Evolutionary conservation across 306 rosid genomes (phyloP).

Genomic region (Echinosophora koreensis): DNA sequence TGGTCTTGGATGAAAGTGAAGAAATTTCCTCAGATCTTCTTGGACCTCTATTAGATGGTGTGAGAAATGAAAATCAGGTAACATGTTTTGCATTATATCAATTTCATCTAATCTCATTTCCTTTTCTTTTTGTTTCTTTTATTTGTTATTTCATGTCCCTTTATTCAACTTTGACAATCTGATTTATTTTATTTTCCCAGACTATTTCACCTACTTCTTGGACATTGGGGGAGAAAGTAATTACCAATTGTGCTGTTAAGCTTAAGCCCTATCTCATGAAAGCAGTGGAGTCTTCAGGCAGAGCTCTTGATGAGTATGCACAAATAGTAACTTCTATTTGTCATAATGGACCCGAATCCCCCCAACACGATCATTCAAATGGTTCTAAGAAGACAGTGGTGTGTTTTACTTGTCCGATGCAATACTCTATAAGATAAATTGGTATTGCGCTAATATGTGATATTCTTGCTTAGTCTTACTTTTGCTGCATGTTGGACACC

Average conservation of each 20-base stretch:
- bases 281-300: constrained; percentile 61
- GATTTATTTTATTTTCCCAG: constrained; percentile 57
- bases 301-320: constrained; percentile 59
- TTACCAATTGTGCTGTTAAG: constrained; percentile 67
- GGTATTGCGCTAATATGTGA: too few species aligned
- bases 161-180: constrained; percentile 26
- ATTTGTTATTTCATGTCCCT: constrained; percentile 3
- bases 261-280: constrained; percentile 62
- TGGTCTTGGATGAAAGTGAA: constrained; percentile 71
- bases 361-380: constrained; percentile 29
- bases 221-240: constrained; percentile 73
- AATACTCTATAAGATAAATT: constrained; percentile 21
- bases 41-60: constrained; percentile 61
- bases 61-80: constrained; percentile 74
- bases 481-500: too few species aligned
- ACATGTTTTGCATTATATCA: constrained; percentile 7
- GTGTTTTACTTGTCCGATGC: constrained; percentile 43
- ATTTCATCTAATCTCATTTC: constrained; percentile 19
- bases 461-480: too few species aligned
- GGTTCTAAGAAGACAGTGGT: constrained; percentile 49
- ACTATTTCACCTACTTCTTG: constrained; percentile 61
- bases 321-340: constrained; percentile 60
- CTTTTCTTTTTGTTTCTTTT: constrained; percentile 17
- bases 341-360: constrained; percentile 50
- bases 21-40: constrained; percentile 71